Evolutionary conservation across 768 basidiomycete genomes (phyloP), one percentile per base, ranked within the genome.

Genomic region (Kwoniella mangroviensis): DNA sequence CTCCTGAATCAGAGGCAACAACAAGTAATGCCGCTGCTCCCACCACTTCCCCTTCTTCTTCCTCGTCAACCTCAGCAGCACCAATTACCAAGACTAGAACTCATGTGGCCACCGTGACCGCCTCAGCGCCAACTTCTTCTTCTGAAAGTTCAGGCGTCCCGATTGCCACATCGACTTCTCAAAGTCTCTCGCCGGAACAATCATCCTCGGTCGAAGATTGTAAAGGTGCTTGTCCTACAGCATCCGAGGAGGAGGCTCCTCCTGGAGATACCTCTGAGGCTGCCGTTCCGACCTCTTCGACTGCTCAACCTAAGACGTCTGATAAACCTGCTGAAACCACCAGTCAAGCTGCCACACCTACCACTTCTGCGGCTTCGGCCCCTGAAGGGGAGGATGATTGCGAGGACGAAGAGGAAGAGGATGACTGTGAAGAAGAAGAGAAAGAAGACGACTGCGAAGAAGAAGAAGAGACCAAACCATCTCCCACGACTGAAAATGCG

Each of bases 211-310:
- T 60, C 12, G 58, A 60, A 21, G 41, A 60, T 43, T 60, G 58
- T 60, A 60, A 60, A 42, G 58, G 58, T 60, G 58, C 58, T 60
- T 60, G 58, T 43, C 58, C 58, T 7, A 60, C 58, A 42, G 34
- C 40, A 5, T 41, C 58, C 2, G 58, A 60, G 22, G 58, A 60
- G 41, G 58, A 41, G 2, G 19, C 6, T 19, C 15, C 19, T 17
- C 40, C 41, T 5, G 41, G 40, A 41, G 19, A 41, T 12, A 60
- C 58, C 2, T 9, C 10, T 22, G 41, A 41, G 9, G 58, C 58
- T n/a, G 34, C 58, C 3, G n/a, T 6, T 7, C 58, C 58, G 0
- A 42, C 34, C 1, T 0, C 58, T 0, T 60, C 58, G 0, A 1
- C 58, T n/a, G 6, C 58, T 1, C 5, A 24, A 5, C 11, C 56